Base-by-base conservation (phyloP, 177 flowering plant species). In the Vitis hybrid region DNA sequence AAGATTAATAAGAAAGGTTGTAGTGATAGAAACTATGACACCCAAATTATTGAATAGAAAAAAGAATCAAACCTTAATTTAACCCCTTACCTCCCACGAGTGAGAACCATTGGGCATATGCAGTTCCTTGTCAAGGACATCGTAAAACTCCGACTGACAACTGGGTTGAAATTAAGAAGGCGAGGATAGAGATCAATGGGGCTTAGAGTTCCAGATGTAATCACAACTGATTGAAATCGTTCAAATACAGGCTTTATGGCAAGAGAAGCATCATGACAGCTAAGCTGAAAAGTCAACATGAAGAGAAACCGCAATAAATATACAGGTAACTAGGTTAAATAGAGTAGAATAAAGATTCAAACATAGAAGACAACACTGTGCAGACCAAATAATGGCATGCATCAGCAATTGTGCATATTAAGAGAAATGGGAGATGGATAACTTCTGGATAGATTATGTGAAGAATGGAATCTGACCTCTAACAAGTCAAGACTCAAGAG, bases 161-260 rank as follows among this genome's bases (percentile, higher is more conserved):
- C 98, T 49, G 99, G 98, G 80, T 92, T 86, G 82, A 97, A 97
- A 81, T 89, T 91, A 28, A 97, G 94, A 76, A 97, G 95, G 51
- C 96, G 97, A 62, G 99, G 99, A 62, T 97, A 97, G n/a, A 97
- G 89, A 83, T 97, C 99, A 69, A 97, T 92, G 2, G 98, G 99
- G 81, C 98, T 97, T 11, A 96, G 83, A 64, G 99, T 96, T 66
- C 99, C 99, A 72, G 99, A 96, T 17, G 99, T 96, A 71, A 96
- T 96, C 17, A 96, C 92, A 78, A 96, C 99, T 8, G 98, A 87
- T 59, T 96, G 98, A 79, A 96, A 96, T 47, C 99, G 90, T 2
- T 94, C 92, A 81, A 97, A 94, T 33, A 96, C 98, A 50, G 98
- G 99, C 84, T 88, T 90, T 80, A 97, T 94, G 65, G 99, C 97